phyloP scores from a whole-genome alignment of 768 basidiomycete genomes.

The Phylloporus sp. region DNA sequence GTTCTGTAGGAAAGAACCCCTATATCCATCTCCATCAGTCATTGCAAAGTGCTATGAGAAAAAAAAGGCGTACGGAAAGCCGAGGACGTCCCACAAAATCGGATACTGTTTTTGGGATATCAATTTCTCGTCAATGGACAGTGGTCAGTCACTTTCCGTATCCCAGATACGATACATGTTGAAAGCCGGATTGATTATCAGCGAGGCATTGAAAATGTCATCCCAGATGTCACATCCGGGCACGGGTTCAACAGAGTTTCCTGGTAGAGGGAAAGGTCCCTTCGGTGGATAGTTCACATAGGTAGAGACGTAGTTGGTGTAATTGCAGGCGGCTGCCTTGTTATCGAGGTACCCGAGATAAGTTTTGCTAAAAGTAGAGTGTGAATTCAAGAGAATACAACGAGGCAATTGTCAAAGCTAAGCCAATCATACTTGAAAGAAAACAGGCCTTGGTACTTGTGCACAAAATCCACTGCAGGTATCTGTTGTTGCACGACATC shows the following conservation, averaged over 20 bases:
- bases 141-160: slow-evolving; percentile 34
- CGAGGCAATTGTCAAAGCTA: neutral
- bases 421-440: slow-evolving; percentile 54
- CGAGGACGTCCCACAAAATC: slow-evolving; percentile 73
- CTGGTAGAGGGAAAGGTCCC: slow-evolving; percentile 64
- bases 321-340: slow-evolving; percentile 52
- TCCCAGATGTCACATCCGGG: slow-evolving; percentile 66
- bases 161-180: slow-evolving; percentile 76
- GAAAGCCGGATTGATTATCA: slow-evolving; percentile 68
- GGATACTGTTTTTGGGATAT: slow-evolving; percentile 39
- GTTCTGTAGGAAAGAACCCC: slow-evolving; percentile 49
- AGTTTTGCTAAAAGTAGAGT: slow-evolving; percentile 41
- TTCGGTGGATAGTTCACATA: slow-evolving; percentile 64
- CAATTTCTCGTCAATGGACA: neutral
- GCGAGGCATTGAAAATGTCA: slow-evolving; percentile 55
- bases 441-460: slow-evolving; percentile 67
- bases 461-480: slow-evolving; percentile 68
- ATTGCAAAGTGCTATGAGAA: neutral
- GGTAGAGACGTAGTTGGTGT: slow-evolving; percentile 55
- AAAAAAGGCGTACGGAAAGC: slow-evolving; percentile 56
- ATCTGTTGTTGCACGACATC: slow-evolving; percentile 63
- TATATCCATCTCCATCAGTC: slow-evolving; percentile 18
- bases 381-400: neutral
- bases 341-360: slow-evolving; percentile 57
- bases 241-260: slow-evolving; percentile 42